These are phyloP conservation scores for Russula griseocarnosa DNA, from an alignment of 768 basidiomycete species.

Conservation along the genomic window DNA sequence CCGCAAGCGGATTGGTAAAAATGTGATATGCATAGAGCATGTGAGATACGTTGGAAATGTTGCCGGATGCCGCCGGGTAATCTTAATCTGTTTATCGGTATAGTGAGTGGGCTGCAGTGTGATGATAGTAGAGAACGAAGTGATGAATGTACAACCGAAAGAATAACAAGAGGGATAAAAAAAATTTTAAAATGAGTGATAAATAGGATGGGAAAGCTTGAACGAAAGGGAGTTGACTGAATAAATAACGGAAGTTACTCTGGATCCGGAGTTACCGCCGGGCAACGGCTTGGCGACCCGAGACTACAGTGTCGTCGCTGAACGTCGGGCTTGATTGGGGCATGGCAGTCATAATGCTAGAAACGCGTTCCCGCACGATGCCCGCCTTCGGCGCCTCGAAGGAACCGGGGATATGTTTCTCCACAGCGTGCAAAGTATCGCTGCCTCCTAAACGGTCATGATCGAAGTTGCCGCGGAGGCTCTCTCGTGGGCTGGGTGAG, in stretches of 20 bases:
- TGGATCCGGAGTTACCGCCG: slow-evolving; percentile 2
- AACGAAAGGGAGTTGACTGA: background rate
- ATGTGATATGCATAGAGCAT: slow-evolving; percentile 24
- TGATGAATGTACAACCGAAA: slow-evolving; percentile 8
- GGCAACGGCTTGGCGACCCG: background rate
- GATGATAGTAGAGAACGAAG: slow-evolving; percentile 4
- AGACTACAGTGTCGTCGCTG: slow-evolving; percentile 40
- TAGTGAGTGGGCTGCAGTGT: slow-evolving; percentile 10
- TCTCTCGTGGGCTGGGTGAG: slow-evolving; percentile 57
- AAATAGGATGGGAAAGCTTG: slow-evolving; percentile 15
- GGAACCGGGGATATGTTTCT: slow-evolving; percentile 30
- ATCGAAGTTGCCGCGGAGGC: slow-evolving; percentile 49
- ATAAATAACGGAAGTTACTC: background rate
- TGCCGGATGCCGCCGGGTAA: slow-evolving; percentile 14
- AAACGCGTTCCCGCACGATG: slow-evolving; percentile 50
- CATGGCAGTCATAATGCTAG: slow-evolving; percentile 51
- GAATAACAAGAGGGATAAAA: background rate
- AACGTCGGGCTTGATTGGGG: slow-evolving; percentile 40
- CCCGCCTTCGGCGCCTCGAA: slow-evolving; percentile 33
- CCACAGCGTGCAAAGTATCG: slow-evolving; percentile 29
- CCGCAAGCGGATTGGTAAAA: slow-evolving; percentile 14
- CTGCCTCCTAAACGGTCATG: slow-evolving; percentile 14
- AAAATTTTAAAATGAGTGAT: slow-evolving; percentile 22
- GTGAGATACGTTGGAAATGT: slow-evolving; percentile 1
- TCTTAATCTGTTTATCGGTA: slow-evolving; percentile 6